phyloP scores from a whole-genome alignment of 441 rosid species.

The Kokia cookei region DNA sequence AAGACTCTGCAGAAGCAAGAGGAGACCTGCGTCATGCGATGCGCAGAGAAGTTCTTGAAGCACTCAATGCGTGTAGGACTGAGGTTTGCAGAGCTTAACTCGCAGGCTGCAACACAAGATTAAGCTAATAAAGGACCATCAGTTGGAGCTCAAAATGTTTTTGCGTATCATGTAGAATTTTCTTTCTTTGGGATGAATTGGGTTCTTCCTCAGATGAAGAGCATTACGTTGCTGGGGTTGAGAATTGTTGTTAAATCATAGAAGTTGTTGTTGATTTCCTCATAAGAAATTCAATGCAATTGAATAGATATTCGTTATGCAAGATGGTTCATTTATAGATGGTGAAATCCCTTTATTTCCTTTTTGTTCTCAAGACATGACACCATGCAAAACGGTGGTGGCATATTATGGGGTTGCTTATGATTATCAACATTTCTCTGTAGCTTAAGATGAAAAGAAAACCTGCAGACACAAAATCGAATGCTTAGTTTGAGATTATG shows the following conservation, averaged over 20 bases:
- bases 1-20: constrained; percentile 87
- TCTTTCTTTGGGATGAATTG: not conserved
- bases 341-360: not conserved
- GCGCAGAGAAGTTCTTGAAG: constrained; percentile 88
- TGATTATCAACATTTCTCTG: not conserved
- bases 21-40: constrained; percentile 64
- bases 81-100: constrained; percentile 86
- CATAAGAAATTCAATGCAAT: not conserved
- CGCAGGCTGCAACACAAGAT: constrained; percentile 67
- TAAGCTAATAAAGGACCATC: not conserved
- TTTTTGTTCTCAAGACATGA: not conserved
- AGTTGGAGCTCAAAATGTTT: not conserved
- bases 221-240: constrained; percentile 25
- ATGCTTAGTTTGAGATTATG: not conserved
- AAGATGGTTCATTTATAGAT: not conserved
- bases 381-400: not conserved
- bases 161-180: not conserved
- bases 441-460: not conserved
- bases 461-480: not conserved
- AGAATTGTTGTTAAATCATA: too few relatives aligned
- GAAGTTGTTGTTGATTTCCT: not conserved
- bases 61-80: constrained; percentile 88
- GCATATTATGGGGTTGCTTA: not conserved
- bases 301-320: not conserved
- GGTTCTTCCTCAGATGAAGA: constrained; percentile 19